Evolutionary conservation across 768 basidiomycete genomes (phyloP).

Genomic region (Naganishia randhawae): DNA sequence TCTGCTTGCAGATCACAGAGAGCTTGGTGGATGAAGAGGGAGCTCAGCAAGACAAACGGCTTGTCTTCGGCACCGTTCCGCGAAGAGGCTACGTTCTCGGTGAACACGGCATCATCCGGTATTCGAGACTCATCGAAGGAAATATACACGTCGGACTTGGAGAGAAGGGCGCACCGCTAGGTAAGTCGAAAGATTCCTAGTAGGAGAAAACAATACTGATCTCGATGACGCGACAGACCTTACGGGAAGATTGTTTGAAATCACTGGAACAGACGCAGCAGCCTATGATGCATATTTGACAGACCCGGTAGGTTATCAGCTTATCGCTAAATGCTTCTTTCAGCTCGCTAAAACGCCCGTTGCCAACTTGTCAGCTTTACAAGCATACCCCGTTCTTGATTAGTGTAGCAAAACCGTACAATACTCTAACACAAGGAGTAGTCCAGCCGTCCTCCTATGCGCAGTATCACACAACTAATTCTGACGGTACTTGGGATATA

Average conservation of each 20-base stretch:
- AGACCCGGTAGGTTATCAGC: constrained; percentile 33
- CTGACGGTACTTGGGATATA: constrained; percentile 43
- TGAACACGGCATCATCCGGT: constrained; percentile 38
- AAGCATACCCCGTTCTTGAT: constrained; percentile 49
- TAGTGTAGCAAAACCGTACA: constrained; percentile 24
- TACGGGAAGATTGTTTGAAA: constrained; percentile 35
- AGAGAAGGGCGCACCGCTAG: constrained; percentile 44
- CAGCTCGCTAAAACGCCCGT: not conserved
- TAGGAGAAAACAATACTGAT: not conserved
- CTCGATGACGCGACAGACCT: constrained; percentile 28
- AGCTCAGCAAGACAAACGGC: constrained; percentile 15
- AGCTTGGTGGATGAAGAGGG: constrained; percentile 19
- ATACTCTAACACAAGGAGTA: not conserved
- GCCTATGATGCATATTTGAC: constrained; percentile 42
- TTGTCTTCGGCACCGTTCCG: constrained; percentile 37
- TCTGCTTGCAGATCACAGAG: constrained; percentile 35
- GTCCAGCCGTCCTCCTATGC: constrained; percentile 26
- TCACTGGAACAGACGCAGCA: constrained; percentile 43
- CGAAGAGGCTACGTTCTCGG: constrained; percentile 39
- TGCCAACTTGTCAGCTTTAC: constrained; percentile 35
- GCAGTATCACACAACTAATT: constrained; percentile 37
- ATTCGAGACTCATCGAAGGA: constrained; percentile 13
- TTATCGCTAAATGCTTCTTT: not conserved
- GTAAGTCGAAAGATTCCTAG: not conserved
- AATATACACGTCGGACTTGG: constrained; percentile 43